Conservation (phyloP, 495 filamentous ascomycete genomes). For the Penicillium goetzii region DNA sequence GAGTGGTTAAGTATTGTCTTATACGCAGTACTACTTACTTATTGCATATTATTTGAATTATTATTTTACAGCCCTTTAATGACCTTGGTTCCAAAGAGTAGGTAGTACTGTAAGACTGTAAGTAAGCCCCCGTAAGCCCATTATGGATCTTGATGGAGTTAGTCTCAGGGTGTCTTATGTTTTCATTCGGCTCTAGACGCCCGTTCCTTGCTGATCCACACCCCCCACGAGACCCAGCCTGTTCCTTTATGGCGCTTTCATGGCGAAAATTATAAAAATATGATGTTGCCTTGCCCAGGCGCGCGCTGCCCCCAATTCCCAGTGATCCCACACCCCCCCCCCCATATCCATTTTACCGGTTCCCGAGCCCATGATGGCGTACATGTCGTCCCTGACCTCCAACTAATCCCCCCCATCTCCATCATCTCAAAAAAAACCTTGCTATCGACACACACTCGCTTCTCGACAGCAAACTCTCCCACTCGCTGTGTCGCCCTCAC, state of each 20-base stretch:
- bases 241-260: not conserved
- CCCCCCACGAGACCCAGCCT: not conserved
- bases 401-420: not conserved
- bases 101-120: not conserved
- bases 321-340: no score
- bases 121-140: not conserved
- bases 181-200: not conserved
- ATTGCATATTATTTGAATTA: not conserved
- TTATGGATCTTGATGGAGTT: slow-evolving; percentile 5
- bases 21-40: not conserved
- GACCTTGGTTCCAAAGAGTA: no score
- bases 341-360: slow-evolving; percentile 1
- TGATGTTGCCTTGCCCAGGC: not conserved
- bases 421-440: not conserved
- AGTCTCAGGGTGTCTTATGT: slow-evolving; percentile 6
- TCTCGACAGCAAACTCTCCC: not conserved
- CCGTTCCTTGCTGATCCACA: slow-evolving; percentile 3
- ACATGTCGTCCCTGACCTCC: not conserved
- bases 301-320: not conserved
- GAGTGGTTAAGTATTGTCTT: not conserved
- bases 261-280: not conserved
- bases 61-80: not conserved
- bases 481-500: not conserved
- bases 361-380: not conserved
- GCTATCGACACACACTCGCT: slow-evolving; percentile 2